Evolutionary conservation across 2,329 filamentous ascomycete species (phyloP), one percentile per base, ranked within the genome.

Genomic region (Fusarium tuaranense): DNA sequence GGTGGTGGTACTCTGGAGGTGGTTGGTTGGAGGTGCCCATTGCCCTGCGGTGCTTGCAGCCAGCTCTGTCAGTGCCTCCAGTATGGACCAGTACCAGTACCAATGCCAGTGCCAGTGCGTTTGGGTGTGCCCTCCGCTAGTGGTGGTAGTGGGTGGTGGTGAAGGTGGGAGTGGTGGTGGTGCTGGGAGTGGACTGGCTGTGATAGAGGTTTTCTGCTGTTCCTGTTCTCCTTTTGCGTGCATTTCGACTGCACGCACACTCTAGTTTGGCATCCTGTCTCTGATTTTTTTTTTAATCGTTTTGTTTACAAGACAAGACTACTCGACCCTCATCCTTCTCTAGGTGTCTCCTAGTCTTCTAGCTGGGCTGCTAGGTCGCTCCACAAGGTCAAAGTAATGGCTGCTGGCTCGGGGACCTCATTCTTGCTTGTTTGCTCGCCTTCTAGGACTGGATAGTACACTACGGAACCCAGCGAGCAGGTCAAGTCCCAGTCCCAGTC

Each of bases 71-170:
- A 74, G 70, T 65, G 58, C 55, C 44, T 46, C 41, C 41, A 48
- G 44, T 27, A 48, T 46, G 41, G 41, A 13, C 44, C 44, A 48
- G 20, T 46, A 22, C 44, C 44, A 46, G 44, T 46, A 12, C 32
- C 44, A 46, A 27, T 27, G 22, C 44, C 44, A 48, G 44, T 48
- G 44, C 44, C 44, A 73, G 73, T 65, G 62, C 55, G 30, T 46
- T 61, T 74, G 68, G 60, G 70, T 71, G 71, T 73, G 71, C 63
- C 27, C 44, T 73, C 62, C 59, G 68, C 59, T 58, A 71, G 51
- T 22, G n/a, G 39, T 55, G 34, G 25, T 53, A 14, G 59, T 34
- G 22, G 44, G 30, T 63, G 34, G 65, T 48, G 59, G 18, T 61
- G 53, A 48, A 48, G 12, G 36, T 61, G 58, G 39, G 18, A 34